A percentile compares a stretch with the other conserved stretches of the same genome.
These are phyloP conservation scores for Cucurbitaria berberidis DNA, from an alignment of 2,329 filamentous ascomycete genomes.

Conservation along the genomic window DNA sequence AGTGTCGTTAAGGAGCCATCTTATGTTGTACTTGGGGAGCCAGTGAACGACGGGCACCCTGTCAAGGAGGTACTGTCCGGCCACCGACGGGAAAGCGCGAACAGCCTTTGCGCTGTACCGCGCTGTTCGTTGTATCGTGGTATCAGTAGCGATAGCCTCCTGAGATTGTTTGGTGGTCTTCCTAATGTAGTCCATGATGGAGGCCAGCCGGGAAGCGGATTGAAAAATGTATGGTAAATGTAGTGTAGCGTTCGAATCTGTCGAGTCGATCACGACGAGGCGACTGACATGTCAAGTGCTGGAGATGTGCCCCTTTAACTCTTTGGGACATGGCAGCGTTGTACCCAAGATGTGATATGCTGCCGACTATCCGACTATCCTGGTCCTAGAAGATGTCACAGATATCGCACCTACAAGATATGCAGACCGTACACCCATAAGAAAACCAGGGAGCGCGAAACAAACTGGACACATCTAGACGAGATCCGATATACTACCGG, in stretches of 20 bases:
- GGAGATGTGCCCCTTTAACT: slow-evolving; percentile 10
- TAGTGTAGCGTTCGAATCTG: not conserved
- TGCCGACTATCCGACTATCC: slow-evolving; percentile 5
- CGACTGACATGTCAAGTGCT: not conserved
- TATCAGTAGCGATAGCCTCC: slow-evolving; percentile 31
- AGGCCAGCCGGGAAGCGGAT: not conserved
- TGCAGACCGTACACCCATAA: slow-evolving; percentile 24
- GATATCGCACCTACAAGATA: slow-evolving; percentile 21
- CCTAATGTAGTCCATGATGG: slow-evolving; percentile 33
- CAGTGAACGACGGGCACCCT: slow-evolving; percentile 69
- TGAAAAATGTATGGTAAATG: not conserved
- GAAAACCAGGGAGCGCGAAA: slow-evolving; percentile 12
- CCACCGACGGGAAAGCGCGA: slow-evolving; percentile 57
- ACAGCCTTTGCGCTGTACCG: slow-evolving; percentile 41
- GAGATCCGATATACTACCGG: too few relatives aligned
- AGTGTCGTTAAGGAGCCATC: slow-evolving; percentile 67
- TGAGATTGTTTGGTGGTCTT: slow-evolving; percentile 18
- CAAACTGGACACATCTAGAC: slow-evolving; percentile 13
- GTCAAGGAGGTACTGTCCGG: slow-evolving; percentile 63
- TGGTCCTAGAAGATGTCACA: slow-evolving; percentile 3
- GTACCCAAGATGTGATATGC: slow-evolving; percentile 5
- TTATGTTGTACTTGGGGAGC: slow-evolving; percentile 66
- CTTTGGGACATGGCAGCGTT: not conserved
- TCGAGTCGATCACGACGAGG: not conserved
- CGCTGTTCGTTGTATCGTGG: slow-evolving; percentile 35